Evolutionary conservation across 176 grass and related monocot species (phyloP), one percentile per base, ranked within the genome.

Genomic region (Alloteropsis semialata): DNA sequence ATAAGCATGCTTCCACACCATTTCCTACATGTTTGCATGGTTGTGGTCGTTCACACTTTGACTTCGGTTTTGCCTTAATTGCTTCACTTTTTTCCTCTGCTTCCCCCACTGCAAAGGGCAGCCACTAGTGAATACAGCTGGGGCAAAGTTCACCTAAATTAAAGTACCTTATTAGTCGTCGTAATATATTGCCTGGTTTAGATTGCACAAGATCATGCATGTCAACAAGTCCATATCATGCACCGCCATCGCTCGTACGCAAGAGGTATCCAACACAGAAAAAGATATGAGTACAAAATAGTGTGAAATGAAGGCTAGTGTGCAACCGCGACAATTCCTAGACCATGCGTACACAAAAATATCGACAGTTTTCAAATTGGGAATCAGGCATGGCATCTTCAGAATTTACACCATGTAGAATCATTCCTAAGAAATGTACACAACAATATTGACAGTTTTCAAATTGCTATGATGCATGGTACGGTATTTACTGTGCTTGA

Each of bases 41-140:
- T 54, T n/a, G 10, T 49, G 28, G 58, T 32, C 55, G 6, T 87
- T 69, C 72, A 57, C 54, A 71, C n/a, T 83, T 46, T 78, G 73
- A 77, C 36, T 25, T 55, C 13, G 17, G 17, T 18, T 42, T 78
- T 65, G 44, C 19, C 28, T 30, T 65, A 33, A 30, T 33, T 48
- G 17, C 21, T 44, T 50, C 24, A 30, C 6, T 33, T 63, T 78
- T 53, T n/a, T n/a, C n/a, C n/a, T 29, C 7, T 50, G 39, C 61
- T 77, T 87, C 51, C 42, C 42, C 24, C 18, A 19, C 46, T 41
- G 5, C 3, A 8, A 10, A 39, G 11, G 17, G 6, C 11, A 28
- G 41, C 10, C 10, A 68, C 13, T 5, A 3, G 5, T 27, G 38
- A 44, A 25, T 8, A 2, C 4, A 45, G 41, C 12, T n/a, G n/a